Conservation (phyloP, 306 rosid species). For the Abrus precatorius region DNA sequence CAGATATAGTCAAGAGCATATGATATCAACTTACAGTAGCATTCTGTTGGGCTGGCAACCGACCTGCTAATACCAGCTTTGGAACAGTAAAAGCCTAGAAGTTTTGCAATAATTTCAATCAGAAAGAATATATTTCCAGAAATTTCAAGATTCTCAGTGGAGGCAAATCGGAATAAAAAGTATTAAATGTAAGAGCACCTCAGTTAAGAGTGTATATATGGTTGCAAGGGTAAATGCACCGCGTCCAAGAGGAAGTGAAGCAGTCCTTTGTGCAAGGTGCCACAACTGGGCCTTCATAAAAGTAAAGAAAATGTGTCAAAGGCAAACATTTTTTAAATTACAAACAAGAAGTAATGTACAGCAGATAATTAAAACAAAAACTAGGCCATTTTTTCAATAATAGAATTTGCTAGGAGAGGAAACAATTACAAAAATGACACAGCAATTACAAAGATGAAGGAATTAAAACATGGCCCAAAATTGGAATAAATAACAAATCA, state of each 20-base stretch:
- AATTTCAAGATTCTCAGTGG: slow-evolving; percentile 20
- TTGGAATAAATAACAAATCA: background rate
- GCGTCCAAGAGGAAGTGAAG: slow-evolving; percentile 95
- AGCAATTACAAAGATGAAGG: slow-evolving; percentile 14
- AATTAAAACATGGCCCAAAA: slow-evolving; percentile 29
- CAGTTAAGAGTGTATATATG: slow-evolving; percentile 93
- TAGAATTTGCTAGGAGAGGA: slow-evolving; percentile 11
- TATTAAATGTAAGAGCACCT: slow-evolving; percentile 60
- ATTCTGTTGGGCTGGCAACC: slow-evolving; percentile 97
- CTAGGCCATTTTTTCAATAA: background rate
- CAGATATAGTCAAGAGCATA: slow-evolving; percentile 34
- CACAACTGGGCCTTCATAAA: slow-evolving; percentile 84
- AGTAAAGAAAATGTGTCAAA: slow-evolving; percentile 44
- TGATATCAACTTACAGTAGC: slow-evolving; percentile 80
- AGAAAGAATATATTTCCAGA: slow-evolving; percentile 38
- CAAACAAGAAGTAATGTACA: slow-evolving; percentile 15
- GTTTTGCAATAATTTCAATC: slow-evolving; percentile 38
- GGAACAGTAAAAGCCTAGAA: slow-evolving; percentile 89
- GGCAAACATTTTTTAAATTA: slow-evolving; percentile 7
- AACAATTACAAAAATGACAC: background rate
- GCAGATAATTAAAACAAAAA: slow-evolving; percentile 33
- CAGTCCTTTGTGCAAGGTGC: slow-evolving; percentile 98
- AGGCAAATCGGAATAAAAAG: slow-evolving; percentile 22
- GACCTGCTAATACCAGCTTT: slow-evolving; percentile 94
- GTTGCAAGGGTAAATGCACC: slow-evolving; percentile 99